phyloP scores from a whole-genome alignment of 495 filamentous ascomycete genomes.

The Neurospora tetrasperma region DNA sequence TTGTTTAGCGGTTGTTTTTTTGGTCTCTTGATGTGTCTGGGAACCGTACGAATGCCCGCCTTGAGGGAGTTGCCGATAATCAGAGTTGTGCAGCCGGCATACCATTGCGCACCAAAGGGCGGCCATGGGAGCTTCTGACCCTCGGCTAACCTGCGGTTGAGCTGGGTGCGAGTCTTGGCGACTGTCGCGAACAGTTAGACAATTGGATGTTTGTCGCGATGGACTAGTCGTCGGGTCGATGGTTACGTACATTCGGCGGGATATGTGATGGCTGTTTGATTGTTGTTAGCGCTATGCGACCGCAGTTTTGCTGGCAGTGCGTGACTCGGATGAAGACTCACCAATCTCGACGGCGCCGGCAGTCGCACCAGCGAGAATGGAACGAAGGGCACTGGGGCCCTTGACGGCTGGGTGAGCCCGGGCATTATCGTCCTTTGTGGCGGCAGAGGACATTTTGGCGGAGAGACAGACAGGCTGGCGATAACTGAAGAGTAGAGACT shows the following conservation, averaged over 20 bases:
- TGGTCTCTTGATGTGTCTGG: background rate
- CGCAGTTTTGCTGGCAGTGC: background rate
- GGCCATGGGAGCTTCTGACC: constrained; percentile 91
- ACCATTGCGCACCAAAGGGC: constrained; percentile 89
- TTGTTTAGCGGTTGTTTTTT: background rate
- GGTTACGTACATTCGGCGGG: constrained; percentile 74
- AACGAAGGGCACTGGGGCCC: constrained; percentile 72
- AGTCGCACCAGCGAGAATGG: constrained; percentile 77
- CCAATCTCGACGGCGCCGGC: constrained; percentile 94
- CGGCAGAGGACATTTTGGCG: constrained; percentile 19
- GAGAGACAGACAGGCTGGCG: background rate
- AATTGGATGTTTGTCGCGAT: constrained; percentile 2
- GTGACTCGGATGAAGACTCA: constrained; percentile 20
- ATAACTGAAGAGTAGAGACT: background rate
- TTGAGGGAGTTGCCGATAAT: constrained; percentile 96
- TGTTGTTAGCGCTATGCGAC: constrained; percentile 9
- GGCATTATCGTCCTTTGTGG: constrained; percentile 15
- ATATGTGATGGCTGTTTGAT: constrained; percentile 76
- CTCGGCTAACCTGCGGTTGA: constrained; percentile 74
- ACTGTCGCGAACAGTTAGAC: constrained; percentile 34
- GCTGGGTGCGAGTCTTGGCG: constrained; percentile 89
- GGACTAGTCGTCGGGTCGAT: background rate
- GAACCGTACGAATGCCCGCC: constrained; percentile 76
- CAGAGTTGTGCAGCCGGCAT: constrained; percentile 92
- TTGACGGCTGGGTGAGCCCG: constrained; percentile 22